A percentile compares a stretch with the other conserved stretches of the same genome.
Evolutionary conservation across 2,329 filamentous ascomycete genomes (phyloP).

Genomic region (Stachybotrys elegans): DNA sequence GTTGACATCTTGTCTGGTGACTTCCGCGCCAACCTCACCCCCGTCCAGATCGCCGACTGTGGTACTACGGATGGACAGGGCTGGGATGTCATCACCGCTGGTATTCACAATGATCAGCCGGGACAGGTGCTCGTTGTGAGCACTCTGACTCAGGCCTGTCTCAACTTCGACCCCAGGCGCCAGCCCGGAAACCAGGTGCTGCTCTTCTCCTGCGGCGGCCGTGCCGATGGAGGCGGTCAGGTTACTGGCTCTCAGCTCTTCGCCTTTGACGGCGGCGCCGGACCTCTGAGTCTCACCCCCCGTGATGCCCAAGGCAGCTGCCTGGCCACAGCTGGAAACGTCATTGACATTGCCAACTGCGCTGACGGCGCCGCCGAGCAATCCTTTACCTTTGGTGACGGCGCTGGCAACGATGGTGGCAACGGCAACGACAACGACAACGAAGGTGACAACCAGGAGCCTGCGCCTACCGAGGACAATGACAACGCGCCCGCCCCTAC

Average conservation of each 20-base stretch:
- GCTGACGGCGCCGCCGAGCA: slow-evolving; percentile 33
- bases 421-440: background rate
- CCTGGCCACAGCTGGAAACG: slow-evolving; percentile 36
- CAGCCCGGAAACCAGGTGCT: slow-evolving; percentile 45
- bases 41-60: slow-evolving; percentile 39
- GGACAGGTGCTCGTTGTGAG: slow-evolving; percentile 48
- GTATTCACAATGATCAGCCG: slow-evolving; percentile 43
- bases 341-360: slow-evolving; percentile 40
- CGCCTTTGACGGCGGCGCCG: slow-evolving; percentile 34
- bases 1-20: slow-evolving; percentile 43
- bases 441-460: background rate
- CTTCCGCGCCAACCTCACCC: slow-evolving; percentile 42
- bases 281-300: slow-evolving; percentile 39
- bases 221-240: slow-evolving; percentile 47
- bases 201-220: slow-evolving; percentile 54
- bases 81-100: slow-evolving; percentile 44
- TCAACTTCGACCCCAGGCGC: slow-evolving; percentile 52
- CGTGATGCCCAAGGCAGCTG: slow-evolving; percentile 41
- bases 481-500: slow-evolving; percentile 1
- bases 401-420: slow-evolving; percentile 1
- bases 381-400: slow-evolving; percentile 29
- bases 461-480: background rate
- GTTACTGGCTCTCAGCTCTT: slow-evolving; percentile 50
- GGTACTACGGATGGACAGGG: slow-evolving; percentile 35
- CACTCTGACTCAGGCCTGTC: slow-evolving; percentile 52